Evolutionary conservation across 176 grass and related monocot genomes (phyloP).

Genomic region (Aegilops longissima): DNA sequence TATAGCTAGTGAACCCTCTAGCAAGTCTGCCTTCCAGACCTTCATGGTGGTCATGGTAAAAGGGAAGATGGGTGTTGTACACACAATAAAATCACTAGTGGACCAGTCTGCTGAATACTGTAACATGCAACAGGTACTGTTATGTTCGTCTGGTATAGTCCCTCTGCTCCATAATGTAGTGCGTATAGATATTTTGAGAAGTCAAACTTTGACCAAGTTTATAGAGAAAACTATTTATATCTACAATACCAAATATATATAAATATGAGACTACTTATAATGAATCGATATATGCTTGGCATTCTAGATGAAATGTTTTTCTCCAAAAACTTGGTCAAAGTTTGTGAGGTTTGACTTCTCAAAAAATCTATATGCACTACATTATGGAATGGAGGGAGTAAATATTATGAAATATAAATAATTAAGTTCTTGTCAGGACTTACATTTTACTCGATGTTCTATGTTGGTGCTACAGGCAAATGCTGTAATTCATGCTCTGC

Average conservation of each 20-base stretch:
- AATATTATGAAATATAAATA: constrained; percentile 14
- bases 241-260: too few relatives aligned
- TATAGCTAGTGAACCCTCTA: constrained; percentile 59
- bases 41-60: constrained; percentile 88
- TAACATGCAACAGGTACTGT: constrained; percentile 74
- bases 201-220: too few relatives aligned
- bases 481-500: constrained; percentile 64
- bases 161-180: too few relatives aligned
- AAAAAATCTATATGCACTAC: too few relatives aligned
- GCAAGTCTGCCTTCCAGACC: constrained; percentile 77
- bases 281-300: too few relatives aligned
- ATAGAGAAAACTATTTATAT: too few relatives aligned
- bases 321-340: too few relatives aligned
- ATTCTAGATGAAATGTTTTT: too few relatives aligned
- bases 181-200: too few relatives aligned
- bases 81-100: constrained; percentile 56
- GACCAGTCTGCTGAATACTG: constrained; percentile 47
- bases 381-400: too few relatives aligned
- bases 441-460: constrained; percentile 9
- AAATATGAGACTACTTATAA: too few relatives aligned
- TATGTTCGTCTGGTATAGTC: constrained; percentile 16
- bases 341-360: too few relatives aligned
- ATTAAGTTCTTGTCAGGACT: neutral
- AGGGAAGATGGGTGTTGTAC: constrained; percentile 43
- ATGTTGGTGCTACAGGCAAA: constrained; percentile 46